Evolutionary conservation across 257 asterid species (phyloP).

Genomic region (Fraxinus excelsior): DNA sequence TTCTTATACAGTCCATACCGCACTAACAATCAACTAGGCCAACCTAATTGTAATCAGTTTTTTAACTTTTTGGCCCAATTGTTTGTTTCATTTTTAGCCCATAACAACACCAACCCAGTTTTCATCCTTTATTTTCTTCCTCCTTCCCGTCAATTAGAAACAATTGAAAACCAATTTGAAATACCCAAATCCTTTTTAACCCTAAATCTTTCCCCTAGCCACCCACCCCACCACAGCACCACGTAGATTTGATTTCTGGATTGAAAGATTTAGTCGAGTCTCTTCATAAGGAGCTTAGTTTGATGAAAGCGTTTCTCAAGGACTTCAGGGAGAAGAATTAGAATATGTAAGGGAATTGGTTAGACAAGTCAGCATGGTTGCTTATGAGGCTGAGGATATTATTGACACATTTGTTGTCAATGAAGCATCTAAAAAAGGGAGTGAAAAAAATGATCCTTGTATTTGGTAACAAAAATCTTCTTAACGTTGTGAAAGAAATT

Average conservation of each 20-base stretch:
- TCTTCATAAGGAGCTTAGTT: constrained; percentile 46
- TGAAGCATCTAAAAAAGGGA: constrained; percentile 39
- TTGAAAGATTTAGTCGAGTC: constrained; percentile 47
- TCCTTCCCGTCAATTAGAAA: too few species aligned
- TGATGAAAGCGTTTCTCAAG: constrained; percentile 54
- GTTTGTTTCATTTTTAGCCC: too few species aligned
- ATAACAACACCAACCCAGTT: too few species aligned
- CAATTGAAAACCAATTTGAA: too few species aligned
- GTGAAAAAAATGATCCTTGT: constrained; percentile 20
- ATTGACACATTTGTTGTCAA: constrained; percentile 41
- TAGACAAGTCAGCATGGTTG: constrained; percentile 43
- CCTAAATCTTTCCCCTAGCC: too few species aligned
- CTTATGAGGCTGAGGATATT: constrained; percentile 52
- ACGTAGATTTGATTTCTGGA: constrained; percentile 38
- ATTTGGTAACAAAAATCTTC: constrained; percentile 34
- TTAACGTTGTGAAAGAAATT: constrained; percentile 39
- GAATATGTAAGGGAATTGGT: constrained; percentile 44
- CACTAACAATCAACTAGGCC: too few species aligned
- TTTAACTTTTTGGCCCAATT: too few species aligned
- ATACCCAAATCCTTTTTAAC: too few species aligned
- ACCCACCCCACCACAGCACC: constrained; percentile 11
- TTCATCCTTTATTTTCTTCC: too few species aligned
- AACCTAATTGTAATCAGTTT: too few species aligned
- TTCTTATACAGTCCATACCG: too few species aligned
- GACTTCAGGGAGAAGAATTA: constrained; percentile 43